Evolutionary conservation across 352 stramenopile genomes (phyloP).

Genomic region (Phytophthora crassamura): DNA sequence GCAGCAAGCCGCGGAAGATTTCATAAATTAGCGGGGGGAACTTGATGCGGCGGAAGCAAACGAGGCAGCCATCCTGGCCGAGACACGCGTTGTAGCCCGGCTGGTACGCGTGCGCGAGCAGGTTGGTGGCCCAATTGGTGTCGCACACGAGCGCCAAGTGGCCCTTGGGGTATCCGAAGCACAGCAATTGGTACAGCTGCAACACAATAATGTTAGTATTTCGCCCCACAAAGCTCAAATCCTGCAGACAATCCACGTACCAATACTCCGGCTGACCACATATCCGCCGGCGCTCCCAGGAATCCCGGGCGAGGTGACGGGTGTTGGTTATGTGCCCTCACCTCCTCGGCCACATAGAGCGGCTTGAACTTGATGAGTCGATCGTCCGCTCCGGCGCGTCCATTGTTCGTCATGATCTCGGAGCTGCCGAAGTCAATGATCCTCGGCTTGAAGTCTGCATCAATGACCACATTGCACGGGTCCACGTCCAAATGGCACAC

Average conservation of each 20-base stretch:
- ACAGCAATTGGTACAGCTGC: slow-evolving; percentile 84
- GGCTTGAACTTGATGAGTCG: slow-evolving; percentile 84
- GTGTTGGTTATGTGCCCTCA: slow-evolving; percentile 70
- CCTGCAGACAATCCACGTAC: slow-evolving; percentile 41
- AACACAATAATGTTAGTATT: slow-evolving; percentile 2
- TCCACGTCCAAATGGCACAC: slow-evolving; percentile 86
- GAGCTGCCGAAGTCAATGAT: slow-evolving; percentile 87
- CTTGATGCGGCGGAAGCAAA: slow-evolving; percentile 81
- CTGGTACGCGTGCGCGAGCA: slow-evolving; percentile 64
- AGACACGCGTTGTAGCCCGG: slow-evolving; percentile 49
- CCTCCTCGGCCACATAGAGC: slow-evolving; percentile 75
- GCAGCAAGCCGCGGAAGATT: slow-evolving; percentile 69
- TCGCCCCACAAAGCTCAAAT: background rate
- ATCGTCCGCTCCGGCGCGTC: slow-evolving; percentile 55
- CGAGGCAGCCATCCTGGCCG: slow-evolving; percentile 71
- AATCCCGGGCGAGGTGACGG: slow-evolving; percentile 65
- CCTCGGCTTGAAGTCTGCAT: slow-evolving; percentile 52
- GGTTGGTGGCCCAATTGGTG: slow-evolving; percentile 75
- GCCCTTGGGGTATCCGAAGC: slow-evolving; percentile 83
- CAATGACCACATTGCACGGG: slow-evolving; percentile 82
- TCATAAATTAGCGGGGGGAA: slow-evolving; percentile 83
- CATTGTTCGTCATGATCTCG: slow-evolving; percentile 77
- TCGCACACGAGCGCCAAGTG: slow-evolving; percentile 78
- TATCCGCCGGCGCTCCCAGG: slow-evolving; percentile 72
- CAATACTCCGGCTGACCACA: slow-evolving; percentile 82